A percentile compares a stretch with the other conserved stretches of the same genome.
phyloP scores from a whole-genome alignment of 2,329 filamentous ascomycete species.

The Penicillium glabrum region DNA sequence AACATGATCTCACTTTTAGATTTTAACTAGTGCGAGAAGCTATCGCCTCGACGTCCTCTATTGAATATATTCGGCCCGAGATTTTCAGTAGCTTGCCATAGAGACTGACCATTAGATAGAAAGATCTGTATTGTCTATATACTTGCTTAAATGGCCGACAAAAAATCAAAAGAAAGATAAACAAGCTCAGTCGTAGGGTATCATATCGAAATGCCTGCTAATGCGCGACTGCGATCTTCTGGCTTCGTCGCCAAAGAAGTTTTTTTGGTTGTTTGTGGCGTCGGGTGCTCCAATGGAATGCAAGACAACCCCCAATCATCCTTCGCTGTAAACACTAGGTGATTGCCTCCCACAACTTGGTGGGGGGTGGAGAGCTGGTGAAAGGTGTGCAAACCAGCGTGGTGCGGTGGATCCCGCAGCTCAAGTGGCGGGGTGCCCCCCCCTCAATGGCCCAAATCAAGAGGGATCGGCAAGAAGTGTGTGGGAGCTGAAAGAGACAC shows the following conservation, averaged over 20 bases:
- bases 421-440: not conserved
- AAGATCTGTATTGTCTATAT: slow-evolving; percentile 17
- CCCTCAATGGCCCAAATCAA: not conserved
- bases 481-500: not conserved
- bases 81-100: not conserved
- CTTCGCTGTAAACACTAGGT: not conserved
- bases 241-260: slow-evolving; percentile 20
- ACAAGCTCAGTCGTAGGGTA: slow-evolving; percentile 43
- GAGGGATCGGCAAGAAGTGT: not conserved
- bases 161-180: slow-evolving; percentile 18
- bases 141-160: slow-evolving; percentile 12
- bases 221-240: slow-evolving; percentile 38
- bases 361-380: not conserved
- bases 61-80: not conserved
- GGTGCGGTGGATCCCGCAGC: slow-evolving; percentile 1
- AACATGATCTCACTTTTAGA: not conserved
- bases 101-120: slow-evolving; percentile 1
- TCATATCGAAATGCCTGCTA: slow-evolving; percentile 46
- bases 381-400: not conserved
- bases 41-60: not conserved
- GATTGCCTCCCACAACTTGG: not conserved
- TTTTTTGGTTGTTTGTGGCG: slow-evolving; percentile 18
- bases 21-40: not conserved
- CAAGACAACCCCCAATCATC: slow-evolving; percentile 4
- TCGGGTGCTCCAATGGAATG: slow-evolving; percentile 17